Conservation (phyloP, 805 yeast species). For the Wickerhamomyces mucosus region DNA sequence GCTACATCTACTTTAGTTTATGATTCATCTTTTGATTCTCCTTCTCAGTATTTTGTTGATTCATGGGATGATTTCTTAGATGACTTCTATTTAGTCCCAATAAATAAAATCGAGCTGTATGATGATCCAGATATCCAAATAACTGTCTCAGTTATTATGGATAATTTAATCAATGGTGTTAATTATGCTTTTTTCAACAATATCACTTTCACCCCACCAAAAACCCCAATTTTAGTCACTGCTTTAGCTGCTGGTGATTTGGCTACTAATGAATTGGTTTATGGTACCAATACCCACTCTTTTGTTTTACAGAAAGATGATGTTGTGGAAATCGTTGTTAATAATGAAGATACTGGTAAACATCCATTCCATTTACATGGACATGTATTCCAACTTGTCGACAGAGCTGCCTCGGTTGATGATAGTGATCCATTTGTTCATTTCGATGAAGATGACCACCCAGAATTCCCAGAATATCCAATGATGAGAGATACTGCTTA, state of each 20-base stretch:
- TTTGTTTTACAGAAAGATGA: slow-evolving; percentile 47
- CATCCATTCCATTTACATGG: slow-evolving; percentile 99
- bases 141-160: slow-evolving; percentile 72
- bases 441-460: slow-evolving; percentile 43
- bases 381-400: slow-evolving; percentile 67
- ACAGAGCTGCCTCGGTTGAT: slow-evolving; percentile 57
- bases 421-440: slow-evolving; percentile 40
- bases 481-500: slow-evolving; percentile 76
- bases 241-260: slow-evolving; percentile 63
- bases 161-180: slow-evolving; percentile 75
- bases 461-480: slow-evolving; percentile 62
- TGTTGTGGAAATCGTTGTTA: slow-evolving; percentile 70
- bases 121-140: slow-evolving; percentile 65
- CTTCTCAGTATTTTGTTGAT: slow-evolving; percentile 33
- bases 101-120: slow-evolving; percentile 39
- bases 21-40: slow-evolving; percentile 31
- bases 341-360: slow-evolving; percentile 82
- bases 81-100: slow-evolving; percentile 70
- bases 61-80: slow-evolving; percentile 49
- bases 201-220: slow-evolving; percentile 67
- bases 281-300: slow-evolving; percentile 75
- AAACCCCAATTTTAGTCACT: slow-evolving; percentile 77
- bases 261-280: slow-evolving; percentile 42
- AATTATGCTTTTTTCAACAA: slow-evolving; percentile 97
- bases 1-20: slow-evolving; percentile 69